A percentile compares a stretch with the other conserved stretches of the same genome.
phyloP scores from a whole-genome alignment of 345 rosid genomes.

The Abelmoschus esculentus region DNA sequence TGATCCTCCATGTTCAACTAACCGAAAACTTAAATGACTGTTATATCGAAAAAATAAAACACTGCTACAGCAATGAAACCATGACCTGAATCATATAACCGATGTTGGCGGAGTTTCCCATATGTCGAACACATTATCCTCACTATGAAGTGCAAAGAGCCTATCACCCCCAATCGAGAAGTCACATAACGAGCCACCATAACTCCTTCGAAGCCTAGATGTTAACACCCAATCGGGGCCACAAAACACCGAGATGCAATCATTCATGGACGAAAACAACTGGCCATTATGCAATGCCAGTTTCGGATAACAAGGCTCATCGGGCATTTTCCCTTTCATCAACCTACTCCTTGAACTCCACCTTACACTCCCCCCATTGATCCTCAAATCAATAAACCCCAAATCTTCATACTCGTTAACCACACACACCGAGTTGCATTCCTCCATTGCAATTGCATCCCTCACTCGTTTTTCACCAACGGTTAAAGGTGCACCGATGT shows the following conservation, averaged over 20 bases:
- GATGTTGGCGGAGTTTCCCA: conserved; percentile 90
- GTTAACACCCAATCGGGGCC: conserved; percentile 87
- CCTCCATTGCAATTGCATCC: conserved; percentile 94
- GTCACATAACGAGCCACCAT: conserved; percentile 85
- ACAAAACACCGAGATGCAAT: conserved; percentile 72
- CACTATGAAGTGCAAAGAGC: conserved; percentile 82
- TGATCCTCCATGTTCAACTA: conserved; percentile 1
- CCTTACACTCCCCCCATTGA: conserved; percentile 58
- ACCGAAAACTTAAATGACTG: neutral
- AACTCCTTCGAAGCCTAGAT: conserved; percentile 58
- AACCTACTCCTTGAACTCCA: conserved; percentile 92
- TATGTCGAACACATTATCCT: conserved; percentile 84
- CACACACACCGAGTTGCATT: conserved; percentile 65
- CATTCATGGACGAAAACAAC: conserved; percentile 91
- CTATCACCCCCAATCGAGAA: conserved; percentile 88
- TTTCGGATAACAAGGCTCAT: conserved; percentile 88
- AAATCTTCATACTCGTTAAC: conserved; percentile 91
- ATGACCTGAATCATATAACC: conserved; percentile 33
- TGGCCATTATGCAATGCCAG: conserved; percentile 76
- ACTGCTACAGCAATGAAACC: conserved; percentile 10
- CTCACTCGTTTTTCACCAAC: conserved; percentile 84
- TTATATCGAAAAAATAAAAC: conserved; percentile 10
- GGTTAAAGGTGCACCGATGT: conserved; percentile 43
- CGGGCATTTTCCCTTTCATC: conserved; percentile 81
- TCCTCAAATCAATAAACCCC: conserved; percentile 87